These are phyloP conservation scores for Gelatoporia subvermispora DNA, from an alignment of 768 basidiomycete species.

Conservation along the genomic window DNA sequence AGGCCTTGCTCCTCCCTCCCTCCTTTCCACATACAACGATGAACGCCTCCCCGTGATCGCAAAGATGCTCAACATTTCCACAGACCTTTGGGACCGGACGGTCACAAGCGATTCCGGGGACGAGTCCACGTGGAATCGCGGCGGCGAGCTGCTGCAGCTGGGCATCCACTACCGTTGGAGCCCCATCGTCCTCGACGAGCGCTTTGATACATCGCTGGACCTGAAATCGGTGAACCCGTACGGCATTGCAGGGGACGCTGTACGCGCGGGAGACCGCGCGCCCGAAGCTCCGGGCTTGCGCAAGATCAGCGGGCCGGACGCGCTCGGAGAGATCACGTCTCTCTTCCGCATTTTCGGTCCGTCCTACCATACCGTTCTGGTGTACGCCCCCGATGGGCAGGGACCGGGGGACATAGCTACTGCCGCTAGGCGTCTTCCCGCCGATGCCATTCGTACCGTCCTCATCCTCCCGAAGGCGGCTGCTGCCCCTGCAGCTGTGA, in stretches of 20 bases:
- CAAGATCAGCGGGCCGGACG: neutral
- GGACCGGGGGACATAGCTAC: neutral
- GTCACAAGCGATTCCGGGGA: neutral
- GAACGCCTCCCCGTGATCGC: constrained; percentile 27
- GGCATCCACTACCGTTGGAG: constrained; percentile 52
- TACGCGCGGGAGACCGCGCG: constrained; percentile 40
- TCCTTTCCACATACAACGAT: constrained; percentile 20
- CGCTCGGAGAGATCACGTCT: constrained; percentile 1
- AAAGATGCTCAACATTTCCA: constrained; percentile 22
- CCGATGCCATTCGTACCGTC: neutral
- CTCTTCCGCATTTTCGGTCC: constrained; percentile 25
- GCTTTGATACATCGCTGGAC: neutral
- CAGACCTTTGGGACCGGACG: constrained; percentile 5
- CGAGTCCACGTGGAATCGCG: neutral
- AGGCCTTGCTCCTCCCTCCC: constrained; percentile 14
- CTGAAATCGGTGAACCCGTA: constrained; percentile 10
- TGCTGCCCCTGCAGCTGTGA: neutral
- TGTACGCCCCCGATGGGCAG: constrained; percentile 18
- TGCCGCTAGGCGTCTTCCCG: neutral
- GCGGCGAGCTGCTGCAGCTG: constrained; percentile 32
- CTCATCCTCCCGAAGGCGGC: neutral
- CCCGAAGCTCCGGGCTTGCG: constrained; percentile 35
- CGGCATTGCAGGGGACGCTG: neutral
- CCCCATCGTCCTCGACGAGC: constrained; percentile 37
- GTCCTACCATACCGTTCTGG: constrained; percentile 24